Evolutionary conservation across 208 protist species (phyloP), one percentile per base, ranked within the genome.

Genomic region (Crithidia mellificae): DNA sequence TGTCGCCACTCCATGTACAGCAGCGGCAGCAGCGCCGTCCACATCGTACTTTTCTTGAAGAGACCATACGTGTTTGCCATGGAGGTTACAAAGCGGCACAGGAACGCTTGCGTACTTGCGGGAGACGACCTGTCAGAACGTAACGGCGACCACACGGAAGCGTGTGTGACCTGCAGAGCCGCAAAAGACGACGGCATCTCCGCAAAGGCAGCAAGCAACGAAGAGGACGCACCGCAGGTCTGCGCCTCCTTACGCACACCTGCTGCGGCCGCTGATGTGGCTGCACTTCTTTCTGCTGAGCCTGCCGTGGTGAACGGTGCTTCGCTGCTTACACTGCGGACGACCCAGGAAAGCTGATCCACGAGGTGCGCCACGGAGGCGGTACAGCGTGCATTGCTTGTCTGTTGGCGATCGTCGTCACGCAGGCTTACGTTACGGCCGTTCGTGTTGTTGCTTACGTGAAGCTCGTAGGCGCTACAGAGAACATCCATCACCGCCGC

Each of bases 21-120:
- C 9, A 85, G 64, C 30, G 80, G 75, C 24, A 80, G 57, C 29
- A 73, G 19, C n/a, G 67, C 22, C 0, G 56, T 54, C 52, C 80
- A 69, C 12, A 83, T 20, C 0, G 52, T 11, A 43, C 67, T 73
- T 22, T 54, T 43, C 47, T 72, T 63, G 17, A 80, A 51, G 0
- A 92, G 12, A 6, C 76, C 62, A 61, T 88, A 92, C 5, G 80
- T 78, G 11, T 78, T 30, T 24, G 82, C 81, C 19, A 82, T 14
- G 0, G 74, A 69, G 41, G 83, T 27, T 20, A 87, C 68, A 63
- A 93, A 90, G 17, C 80, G 63, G 30, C 75, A 71, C 19, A 90
- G 34, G 64, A 92, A 92, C 2, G 41, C 63, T 12, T 46, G 34
- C 25, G 71, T 66, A 22, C 71, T 46, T 6, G 46, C 47, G 34